Base-by-base conservation (phyloP, 192 early-diverging fungal genomes). In the Pilobolus umbonatus region DNA sequence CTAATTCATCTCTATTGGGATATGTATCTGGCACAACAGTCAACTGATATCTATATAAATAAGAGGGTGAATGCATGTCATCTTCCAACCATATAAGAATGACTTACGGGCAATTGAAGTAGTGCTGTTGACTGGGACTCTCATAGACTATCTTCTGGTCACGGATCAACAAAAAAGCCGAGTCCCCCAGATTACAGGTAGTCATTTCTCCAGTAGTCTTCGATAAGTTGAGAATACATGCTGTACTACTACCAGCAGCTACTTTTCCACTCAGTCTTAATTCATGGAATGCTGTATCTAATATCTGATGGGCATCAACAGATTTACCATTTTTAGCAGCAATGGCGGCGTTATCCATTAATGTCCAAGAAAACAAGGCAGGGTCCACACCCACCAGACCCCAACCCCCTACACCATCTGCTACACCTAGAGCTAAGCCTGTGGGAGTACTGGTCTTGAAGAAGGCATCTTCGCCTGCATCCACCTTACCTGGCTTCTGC, bases 391-490 rank as follows among this genome's bases (percentile, higher is more conserved):
- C 71, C 19, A 83, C 80, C 60, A 78, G 72, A 49, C 76, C 53
- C 80, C 80, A 83, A 39, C 80, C 80, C 40, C 80, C 80, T 25
- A 83, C 80, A 39, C 80, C 80, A 51, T 83, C 80, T 0, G 80
- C 80, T 21, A 83, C 80, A 46, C 80, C 80, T n/a, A 83, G 36
- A 14, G 78, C 78, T 6, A 83, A 59, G 26, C 80, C 71, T 6
- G 67, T 66, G 5, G 71, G 70, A 0, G 80, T 83, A 10, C 57
- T 66, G 6, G 75, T 77, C 51, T 83, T 71, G 28, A 80, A 83
- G 45, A 83, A 83, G 8, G 80, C 80, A 57, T 83, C 80, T 44
- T 83, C 80, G 5, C 80, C 80, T 22, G 80, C 80, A 65, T 83
- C 78, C 2, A 82, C 80, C 22, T 82, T 82, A 2, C 80, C 80